These are phyloP conservation scores for Colletotrichum sp. DNA, from an alignment of 2,329 filamentous ascomycete genomes.

Conservation along the genomic window DNA sequence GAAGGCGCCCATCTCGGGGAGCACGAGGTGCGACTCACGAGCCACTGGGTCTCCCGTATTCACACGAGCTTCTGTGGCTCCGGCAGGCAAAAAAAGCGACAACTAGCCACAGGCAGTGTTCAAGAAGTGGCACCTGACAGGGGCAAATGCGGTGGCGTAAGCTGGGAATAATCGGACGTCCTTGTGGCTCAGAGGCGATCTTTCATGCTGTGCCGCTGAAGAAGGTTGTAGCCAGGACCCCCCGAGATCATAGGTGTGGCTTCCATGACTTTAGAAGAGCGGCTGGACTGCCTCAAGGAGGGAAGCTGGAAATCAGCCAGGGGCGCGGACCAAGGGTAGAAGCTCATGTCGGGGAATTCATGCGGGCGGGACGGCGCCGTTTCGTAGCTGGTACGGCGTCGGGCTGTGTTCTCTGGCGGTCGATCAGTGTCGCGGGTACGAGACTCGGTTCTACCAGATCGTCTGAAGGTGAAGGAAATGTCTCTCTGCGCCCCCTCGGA, in stretches of 20 bases:
- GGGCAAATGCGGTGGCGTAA: slow-evolving; percentile 8
- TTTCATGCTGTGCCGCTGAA: slow-evolving; percentile 12
- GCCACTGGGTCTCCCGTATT: neutral
- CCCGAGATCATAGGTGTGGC: neutral
- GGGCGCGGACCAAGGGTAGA: neutral
- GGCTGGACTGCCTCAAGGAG: neutral
- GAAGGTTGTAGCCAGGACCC: neutral
- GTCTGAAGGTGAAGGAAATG: slow-evolving; percentile 5
- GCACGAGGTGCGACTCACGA: slow-evolving; percentile 16
- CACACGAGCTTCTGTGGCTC: neutral
- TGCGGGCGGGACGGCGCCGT: slow-evolving; percentile 5
- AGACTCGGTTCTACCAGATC: slow-evolving; percentile 18
- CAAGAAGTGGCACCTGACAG: neutral
- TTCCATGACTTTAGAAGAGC: neutral
- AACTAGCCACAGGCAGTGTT: slow-evolving; percentile 10
- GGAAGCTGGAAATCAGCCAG: neutral
- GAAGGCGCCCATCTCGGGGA: neutral
- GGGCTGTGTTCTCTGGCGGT: slow-evolving; percentile 1
- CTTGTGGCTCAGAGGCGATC: slow-evolving; percentile 21
- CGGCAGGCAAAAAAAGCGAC: neutral
- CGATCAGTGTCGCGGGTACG: slow-evolving; percentile 17
- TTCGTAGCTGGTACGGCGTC: slow-evolving; percentile 17
- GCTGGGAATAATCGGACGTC: slow-evolving; percentile 4
- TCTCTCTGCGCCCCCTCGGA: neutral
- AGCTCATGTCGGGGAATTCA: slow-evolving; percentile 1